phyloP scores from a whole-genome alignment of 1,139 yeast genomes.

The Hemisphaericaspora lyxosophila region DNA sequence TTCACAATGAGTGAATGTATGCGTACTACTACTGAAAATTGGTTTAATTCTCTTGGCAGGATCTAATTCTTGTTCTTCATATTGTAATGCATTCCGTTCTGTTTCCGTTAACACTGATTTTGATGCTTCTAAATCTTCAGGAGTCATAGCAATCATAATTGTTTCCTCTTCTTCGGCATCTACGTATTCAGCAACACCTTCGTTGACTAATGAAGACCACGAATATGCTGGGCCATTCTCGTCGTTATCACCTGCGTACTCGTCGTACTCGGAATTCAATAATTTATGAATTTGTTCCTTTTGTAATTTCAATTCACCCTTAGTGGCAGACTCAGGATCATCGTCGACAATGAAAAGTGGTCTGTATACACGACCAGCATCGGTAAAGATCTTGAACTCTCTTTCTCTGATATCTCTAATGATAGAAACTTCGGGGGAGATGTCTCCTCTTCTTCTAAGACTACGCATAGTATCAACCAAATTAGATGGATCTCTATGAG shows the following conservation, averaged over 20 bases:
- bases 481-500: conserved; percentile 92
- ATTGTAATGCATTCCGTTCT: conserved; percentile 33
- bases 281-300: conserved; percentile 81
- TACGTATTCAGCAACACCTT: conserved; percentile 89
- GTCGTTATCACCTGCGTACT: conserved; percentile 61
- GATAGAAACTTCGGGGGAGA: conserved; percentile 93
- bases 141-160: conserved; percentile 97
- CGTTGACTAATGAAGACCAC: conserved; percentile 81
- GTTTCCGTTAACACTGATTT: conserved; percentile 51
- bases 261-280: conserved; percentile 60
- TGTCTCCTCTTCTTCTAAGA: conserved; percentile 93
- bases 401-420: conserved; percentile 95
- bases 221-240: conserved; percentile 60
- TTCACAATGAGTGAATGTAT: conserved; percentile 97
- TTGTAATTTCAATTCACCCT: conserved; percentile 77
- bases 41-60: conserved; percentile 90
- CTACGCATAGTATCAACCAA: conserved; percentile 88
- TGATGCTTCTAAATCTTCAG: conserved; percentile 85
- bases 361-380: conserved; percentile 97
- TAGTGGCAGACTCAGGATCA: conserved; percentile 70
- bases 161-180: conserved; percentile 99
- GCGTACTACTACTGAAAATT: conserved; percentile 54
- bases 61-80: conserved; percentile 56
- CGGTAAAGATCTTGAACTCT: conserved; percentile 94
- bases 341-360: conserved; percentile 91